Conservation (phyloP, 495 filamentous ascomycete genomes). For the Xylaria intraflava region DNA sequence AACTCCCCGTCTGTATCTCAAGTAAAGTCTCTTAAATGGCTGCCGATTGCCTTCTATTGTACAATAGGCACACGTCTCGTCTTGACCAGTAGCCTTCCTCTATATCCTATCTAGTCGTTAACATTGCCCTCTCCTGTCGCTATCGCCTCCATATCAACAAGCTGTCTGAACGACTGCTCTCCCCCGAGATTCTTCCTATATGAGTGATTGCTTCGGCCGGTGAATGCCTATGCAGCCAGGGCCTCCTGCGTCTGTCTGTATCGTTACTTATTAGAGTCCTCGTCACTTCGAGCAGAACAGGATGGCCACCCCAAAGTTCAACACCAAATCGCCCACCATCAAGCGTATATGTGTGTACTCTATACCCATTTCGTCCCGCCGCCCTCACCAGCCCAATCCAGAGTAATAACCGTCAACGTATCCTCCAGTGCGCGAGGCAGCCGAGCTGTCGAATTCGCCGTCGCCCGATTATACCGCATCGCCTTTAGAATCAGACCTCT, state of each 20-base stretch:
- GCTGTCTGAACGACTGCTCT: neutral
- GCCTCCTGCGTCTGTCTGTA: neutral
- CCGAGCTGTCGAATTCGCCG: constrained; percentile 69
- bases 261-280: neutral
- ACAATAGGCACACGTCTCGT: neutral
- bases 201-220: neutral
- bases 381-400: constrained; percentile 15
- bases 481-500: constrained; percentile 81
- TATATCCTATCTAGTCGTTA: neutral
- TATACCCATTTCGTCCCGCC: constrained; percentile 1
- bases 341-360: constrained; percentile 58
- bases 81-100: neutral
- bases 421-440: constrained; percentile 72
- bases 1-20: no score
- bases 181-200: neutral
- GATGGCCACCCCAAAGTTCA: constrained; percentile 48
- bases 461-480: constrained; percentile 75
- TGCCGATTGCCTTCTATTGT: no score
- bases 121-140: neutral
- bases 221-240: neutral
- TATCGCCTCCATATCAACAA: no score
- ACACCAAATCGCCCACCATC: constrained; percentile 74
- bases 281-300: neutral
- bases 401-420: constrained; percentile 15
- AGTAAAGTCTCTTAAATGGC: no score